Evolutionary conservation across 352 stramenopile species (phyloP), one percentile per base, ranked within the genome.

Genomic region (Blastocystis sp.): DNA sequence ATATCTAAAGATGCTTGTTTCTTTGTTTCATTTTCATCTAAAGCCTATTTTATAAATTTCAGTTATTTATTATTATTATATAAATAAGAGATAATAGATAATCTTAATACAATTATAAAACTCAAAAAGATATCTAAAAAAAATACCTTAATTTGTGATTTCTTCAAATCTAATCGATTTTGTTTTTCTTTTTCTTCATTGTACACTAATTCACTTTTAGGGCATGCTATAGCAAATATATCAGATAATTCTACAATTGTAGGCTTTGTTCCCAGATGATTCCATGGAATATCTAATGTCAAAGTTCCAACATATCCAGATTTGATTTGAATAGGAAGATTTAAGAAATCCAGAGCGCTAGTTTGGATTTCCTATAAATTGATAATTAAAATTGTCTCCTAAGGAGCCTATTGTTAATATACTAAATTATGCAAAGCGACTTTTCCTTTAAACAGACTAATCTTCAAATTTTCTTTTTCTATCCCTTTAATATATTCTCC

Each of bases 251-350:
- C 30, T 19, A 62, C 36, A 13, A 31, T 24, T 5, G 52, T 62
- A n/a, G 52, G 34, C 11, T 52, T 46, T 30, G 31, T 48, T n/a
- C 52, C 36, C 13, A 62, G 21, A 4, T 62, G 32, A 39, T 62
- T 62, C 52, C 52, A 62, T 7, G 52, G 52, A 49, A 62, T 62
- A 39, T 62, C 39, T 0, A 62, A 19, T 18, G 34, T 43, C 11
- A 62, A 42, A 39, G 28, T 62, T 41, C 52, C 52, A 2, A 62
- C 52, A 27, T 49, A 62, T 21, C 52, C 52, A 7, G 36, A 28
- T 13, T 62, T 62, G 39, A 62, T 42, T 48, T 62, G 52, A 10
- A 62, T 62, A 6, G 52, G 52, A n/a, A 62, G 36, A 62, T 62
- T 62, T 10, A 62, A 24, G 31, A 62, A 62, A 34, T 62, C 52